phyloP scores from a whole-genome alignment of 2,329 filamentous ascomycete species.

The Fusarium sp. region DNA sequence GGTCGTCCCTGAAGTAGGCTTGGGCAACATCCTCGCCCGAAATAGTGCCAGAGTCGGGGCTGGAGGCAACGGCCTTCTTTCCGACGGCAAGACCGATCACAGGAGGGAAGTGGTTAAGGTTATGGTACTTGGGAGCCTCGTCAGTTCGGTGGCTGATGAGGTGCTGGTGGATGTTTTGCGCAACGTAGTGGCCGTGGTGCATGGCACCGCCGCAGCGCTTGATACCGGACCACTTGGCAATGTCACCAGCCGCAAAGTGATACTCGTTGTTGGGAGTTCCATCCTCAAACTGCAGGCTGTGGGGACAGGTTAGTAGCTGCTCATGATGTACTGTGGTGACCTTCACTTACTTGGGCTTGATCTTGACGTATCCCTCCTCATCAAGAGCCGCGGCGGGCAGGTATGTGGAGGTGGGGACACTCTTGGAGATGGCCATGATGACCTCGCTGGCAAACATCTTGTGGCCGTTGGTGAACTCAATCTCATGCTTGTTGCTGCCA shows the following conservation, averaged over 20 bases:
- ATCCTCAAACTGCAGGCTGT: constrained; percentile 62
- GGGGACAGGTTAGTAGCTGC: background rate
- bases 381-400: constrained; percentile 67
- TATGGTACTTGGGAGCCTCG: constrained; percentile 55
- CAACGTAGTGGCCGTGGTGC: constrained; percentile 72
- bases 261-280: constrained; percentile 62
- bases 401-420: constrained; percentile 67
- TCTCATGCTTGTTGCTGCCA: constrained; percentile 53
- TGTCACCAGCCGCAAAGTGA: constrained; percentile 76
- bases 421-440: constrained; percentile 72
- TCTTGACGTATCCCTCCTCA: constrained; percentile 70
- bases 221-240: constrained; percentile 76
- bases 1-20: constrained; percentile 71
- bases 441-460: constrained; percentile 69
- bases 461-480: constrained; percentile 67
- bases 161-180: constrained; percentile 70
- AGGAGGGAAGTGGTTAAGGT: constrained; percentile 63
- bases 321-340: background rate
- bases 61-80: constrained; percentile 71
- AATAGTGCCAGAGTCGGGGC: constrained; percentile 62
- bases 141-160: constrained; percentile 57
- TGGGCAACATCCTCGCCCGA: constrained; percentile 69
- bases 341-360: constrained; percentile 59
- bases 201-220: constrained; percentile 81
- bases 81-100: constrained; percentile 77